Evolutionary conservation across 805 yeast genomes (phyloP).

Genomic region (Babjeviella inositovora): DNA sequence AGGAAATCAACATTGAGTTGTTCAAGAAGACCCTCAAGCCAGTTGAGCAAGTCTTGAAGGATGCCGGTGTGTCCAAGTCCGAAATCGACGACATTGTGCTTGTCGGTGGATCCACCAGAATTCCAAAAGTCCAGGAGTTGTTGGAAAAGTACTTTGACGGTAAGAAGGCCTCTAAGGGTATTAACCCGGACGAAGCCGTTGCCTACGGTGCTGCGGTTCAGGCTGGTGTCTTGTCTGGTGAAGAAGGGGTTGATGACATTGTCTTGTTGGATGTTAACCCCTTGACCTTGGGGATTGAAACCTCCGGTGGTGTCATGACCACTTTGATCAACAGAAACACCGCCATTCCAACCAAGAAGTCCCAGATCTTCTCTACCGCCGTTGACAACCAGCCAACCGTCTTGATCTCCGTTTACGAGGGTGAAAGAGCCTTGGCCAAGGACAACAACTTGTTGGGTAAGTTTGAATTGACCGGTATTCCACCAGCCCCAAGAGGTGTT

Average conservation of each 20-base stretch:
- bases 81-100: slow-evolving; percentile 90
- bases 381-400: slow-evolving; percentile 96
- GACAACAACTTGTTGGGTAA: slow-evolving; percentile 85
- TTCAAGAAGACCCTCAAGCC: slow-evolving; percentile 93
- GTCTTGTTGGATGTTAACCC: slow-evolving; percentile 90
- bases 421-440: slow-evolving; percentile 90
- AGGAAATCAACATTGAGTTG: slow-evolving; percentile 84
- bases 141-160: slow-evolving; percentile 84
- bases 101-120: slow-evolving; percentile 99
- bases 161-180: slow-evolving; percentile 92
- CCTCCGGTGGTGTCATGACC: slow-evolving; percentile 97
- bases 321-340: slow-evolving; percentile 89
- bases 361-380: slow-evolving; percentile 90
- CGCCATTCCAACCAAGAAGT: slow-evolving; percentile 88
- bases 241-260: slow-evolving; percentile 81
- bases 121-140: slow-evolving; percentile 93
- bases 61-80: slow-evolving; percentile 74
- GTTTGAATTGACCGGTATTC: slow-evolving; percentile 74
- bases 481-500: slow-evolving; percentile 86
- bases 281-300: slow-evolving; percentile 88
- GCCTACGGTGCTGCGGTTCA: slow-evolving; percentile 99
- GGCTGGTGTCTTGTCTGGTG: slow-evolving; percentile 95
- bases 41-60: slow-evolving; percentile 89
- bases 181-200: slow-evolving; percentile 99
- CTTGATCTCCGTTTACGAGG: slow-evolving; percentile 85